These are phyloP conservation scores for Penicillium lagena DNA, from an alignment of 495 filamentous ascomycete species.

Conservation along the genomic window DNA sequence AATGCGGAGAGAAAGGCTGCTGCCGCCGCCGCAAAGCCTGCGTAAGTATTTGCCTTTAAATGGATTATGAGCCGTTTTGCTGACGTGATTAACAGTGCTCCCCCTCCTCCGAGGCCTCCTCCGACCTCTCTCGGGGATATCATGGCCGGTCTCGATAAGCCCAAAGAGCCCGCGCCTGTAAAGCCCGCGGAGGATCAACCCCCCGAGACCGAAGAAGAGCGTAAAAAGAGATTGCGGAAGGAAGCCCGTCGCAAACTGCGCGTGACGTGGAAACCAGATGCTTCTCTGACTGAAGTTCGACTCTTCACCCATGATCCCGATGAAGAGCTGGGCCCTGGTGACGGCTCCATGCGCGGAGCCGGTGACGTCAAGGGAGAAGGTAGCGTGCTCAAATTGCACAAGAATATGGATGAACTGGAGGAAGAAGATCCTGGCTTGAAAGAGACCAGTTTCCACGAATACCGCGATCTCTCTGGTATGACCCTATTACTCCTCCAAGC, in stretches of 20 bases:
- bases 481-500: neutral
- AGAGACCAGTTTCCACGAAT: constrained; percentile 42
- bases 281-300: constrained; percentile 63
- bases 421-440: constrained; percentile 59
- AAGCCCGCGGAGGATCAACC: constrained; percentile 47
- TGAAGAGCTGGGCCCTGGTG: constrained; percentile 67
- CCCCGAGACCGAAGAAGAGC: constrained; percentile 73
- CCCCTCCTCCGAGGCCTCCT: constrained; percentile 36
- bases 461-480: constrained; percentile 36
- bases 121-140: constrained; percentile 50
- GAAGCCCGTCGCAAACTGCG: constrained; percentile 67
- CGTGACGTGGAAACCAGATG: constrained; percentile 67
- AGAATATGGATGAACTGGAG: constrained; percentile 53
- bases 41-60: constrained; percentile 18
- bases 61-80: constrained; percentile 15
- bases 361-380: constrained; percentile 72
- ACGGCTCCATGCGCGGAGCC: constrained; percentile 59
- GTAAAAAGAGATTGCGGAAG: constrained; percentile 66
- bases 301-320: constrained; percentile 75
- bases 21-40: constrained; percentile 35
- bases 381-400: constrained; percentile 70
- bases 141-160: constrained; percentile 62
- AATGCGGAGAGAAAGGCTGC: constrained; percentile 48
- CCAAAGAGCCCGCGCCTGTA: constrained; percentile 48
- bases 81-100: constrained; percentile 36